Evolutionary conservation across 2,329 filamentous ascomycete genomes (phyloP).

Genomic region (Graphium sp.): DNA sequence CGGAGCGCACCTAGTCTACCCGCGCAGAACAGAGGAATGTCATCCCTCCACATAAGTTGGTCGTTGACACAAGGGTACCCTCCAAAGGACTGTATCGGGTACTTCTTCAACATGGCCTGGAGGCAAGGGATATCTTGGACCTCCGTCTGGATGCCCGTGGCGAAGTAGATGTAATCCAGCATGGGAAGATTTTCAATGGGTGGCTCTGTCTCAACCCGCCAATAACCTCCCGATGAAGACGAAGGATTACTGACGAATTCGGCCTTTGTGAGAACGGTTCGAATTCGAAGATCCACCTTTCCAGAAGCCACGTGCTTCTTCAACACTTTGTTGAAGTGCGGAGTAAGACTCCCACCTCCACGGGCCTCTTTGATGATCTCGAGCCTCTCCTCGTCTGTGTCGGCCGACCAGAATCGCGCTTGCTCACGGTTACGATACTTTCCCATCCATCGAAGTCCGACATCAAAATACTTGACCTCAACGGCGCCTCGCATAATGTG

Average conservation of each 20-base stretch:
- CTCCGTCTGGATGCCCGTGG: conserved; percentile 54
- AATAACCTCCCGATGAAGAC: conserved; percentile 10
- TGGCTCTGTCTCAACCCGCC: conserved; percentile 32
- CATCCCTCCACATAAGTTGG: conserved; percentile 58
- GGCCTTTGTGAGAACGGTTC: conserved; percentile 36
- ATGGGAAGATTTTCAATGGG: conserved; percentile 31
- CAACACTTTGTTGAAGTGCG: conserved; percentile 48
- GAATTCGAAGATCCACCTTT: conserved; percentile 35
- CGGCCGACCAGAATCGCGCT: conserved; percentile 60
- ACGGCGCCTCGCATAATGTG: conserved; percentile 46
- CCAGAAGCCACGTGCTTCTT: conserved; percentile 37
- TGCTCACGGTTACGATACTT: conserved; percentile 70
- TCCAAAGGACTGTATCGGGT: conserved; percentile 44
- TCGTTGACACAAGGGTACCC: conserved; percentile 60
- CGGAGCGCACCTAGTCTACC: conserved; percentile 51
- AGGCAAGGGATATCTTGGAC: conserved; percentile 44
- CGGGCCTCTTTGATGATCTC: conserved; percentile 49
- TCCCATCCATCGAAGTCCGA: conserved; percentile 63
- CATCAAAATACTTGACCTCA: conserved; percentile 60
- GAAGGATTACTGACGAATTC: conserved; percentile 16
- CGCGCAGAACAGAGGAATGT: conserved; percentile 57
- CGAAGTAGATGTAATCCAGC: conserved; percentile 58
- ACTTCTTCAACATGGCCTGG: conserved; percentile 34
- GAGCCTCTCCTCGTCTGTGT: conserved; percentile 51
- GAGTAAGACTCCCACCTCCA: conserved; percentile 63